Conservation (phyloP, 2,329 filamentous ascomycete species). For the Pseudogymnoascus sp. region DNA sequence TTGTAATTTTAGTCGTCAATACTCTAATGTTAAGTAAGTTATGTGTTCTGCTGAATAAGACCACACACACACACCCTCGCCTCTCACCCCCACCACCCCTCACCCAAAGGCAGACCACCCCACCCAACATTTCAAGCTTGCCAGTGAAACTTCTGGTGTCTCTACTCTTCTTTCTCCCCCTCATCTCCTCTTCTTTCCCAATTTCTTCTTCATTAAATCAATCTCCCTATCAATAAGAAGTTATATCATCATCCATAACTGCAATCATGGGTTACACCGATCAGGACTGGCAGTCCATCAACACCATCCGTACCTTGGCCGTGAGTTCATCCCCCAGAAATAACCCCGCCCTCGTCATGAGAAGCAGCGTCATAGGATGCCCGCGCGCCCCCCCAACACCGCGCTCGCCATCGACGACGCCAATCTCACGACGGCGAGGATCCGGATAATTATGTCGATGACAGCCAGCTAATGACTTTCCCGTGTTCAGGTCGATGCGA, state of each 20-base stretch:
- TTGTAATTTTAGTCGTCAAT: background rate
- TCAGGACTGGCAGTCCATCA: conserved; percentile 83
- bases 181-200: background rate
- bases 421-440: background rate
- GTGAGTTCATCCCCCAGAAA: conserved; percentile 50
- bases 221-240: background rate
- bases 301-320: conserved; percentile 94
- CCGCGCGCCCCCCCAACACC: background rate
- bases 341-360: conserved; percentile 29
- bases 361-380: conserved; percentile 10
- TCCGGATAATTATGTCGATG: background rate
- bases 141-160: conserved; percentile 2
- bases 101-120: background rate
- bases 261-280: conserved; percentile 80
- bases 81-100: background rate
- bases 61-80: background rate
- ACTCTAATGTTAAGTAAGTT: background rate
- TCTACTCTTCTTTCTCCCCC: background rate
- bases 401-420: background rate
- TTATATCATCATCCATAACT: conserved; percentile 3
- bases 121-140: conserved; percentile 5
- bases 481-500: conserved; percentile 81
- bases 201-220: background rate
- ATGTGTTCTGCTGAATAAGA: conserved; percentile 1
- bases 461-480: background rate